Evolutionary conservation across 306 rosid genomes (phyloP), one percentile per base, ranked within the genome.

Genomic region (Quercus ilex): DNA sequence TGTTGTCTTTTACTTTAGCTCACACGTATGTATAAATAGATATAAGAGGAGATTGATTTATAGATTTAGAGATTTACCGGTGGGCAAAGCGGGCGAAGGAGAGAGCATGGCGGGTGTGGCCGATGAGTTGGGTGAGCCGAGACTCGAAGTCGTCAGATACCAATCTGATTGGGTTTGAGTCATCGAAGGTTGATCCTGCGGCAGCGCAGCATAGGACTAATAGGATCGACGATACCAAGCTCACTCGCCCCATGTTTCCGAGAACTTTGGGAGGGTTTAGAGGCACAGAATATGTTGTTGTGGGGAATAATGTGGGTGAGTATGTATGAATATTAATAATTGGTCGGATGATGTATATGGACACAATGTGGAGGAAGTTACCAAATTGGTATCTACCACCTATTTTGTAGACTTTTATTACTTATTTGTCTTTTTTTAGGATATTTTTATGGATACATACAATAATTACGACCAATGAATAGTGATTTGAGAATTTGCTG

Each of bases 21-120:
- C 30, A 21, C 14, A 52, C 58, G 18, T 10, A 70, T 25, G 38
- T 13, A 15, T 9, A n/a, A n/a, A n/a, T n/a, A n/a, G n/a, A 2
- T 14, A 18, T 2, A 4, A 6, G 52, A 31, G 68, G 77, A 9
- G 23, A 55, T 20, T 31, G 68, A 1, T 1, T 28, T 12, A 21
- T 10, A 59, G 17, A 59, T 3, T 8, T 13, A 0, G n/a, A 30
- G 30, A 14, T n/a, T 13, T 5, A 89, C 92, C 91, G 73, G 84
- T 73, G 76, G 75, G 94, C 96, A 77, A 91, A 95, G 52, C 99
- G 97, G 17, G 91, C 97, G 56, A 95, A 95, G 60, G 90, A 83
- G 77, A 82, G 78, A 73, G 93, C 92, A 26, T 78, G 88, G 75
- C 81, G 80, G 59, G 85, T 76, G 60, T 57, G 83, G 5, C 99